phyloP scores from a whole-genome alignment of 2,329 filamentous ascomycete genomes.

The Pseudogymnoascus sp. region DNA sequence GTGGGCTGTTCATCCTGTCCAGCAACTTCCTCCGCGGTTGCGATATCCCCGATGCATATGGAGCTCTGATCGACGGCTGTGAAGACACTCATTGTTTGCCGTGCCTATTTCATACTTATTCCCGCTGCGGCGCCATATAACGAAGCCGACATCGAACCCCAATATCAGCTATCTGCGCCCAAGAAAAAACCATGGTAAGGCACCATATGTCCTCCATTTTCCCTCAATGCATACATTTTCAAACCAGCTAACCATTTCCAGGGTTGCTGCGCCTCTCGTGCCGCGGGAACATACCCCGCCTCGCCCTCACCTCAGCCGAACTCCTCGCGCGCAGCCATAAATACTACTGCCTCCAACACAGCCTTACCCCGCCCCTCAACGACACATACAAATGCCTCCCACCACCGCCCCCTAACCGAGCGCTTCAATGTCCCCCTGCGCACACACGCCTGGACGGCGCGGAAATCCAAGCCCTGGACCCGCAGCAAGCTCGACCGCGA shows the following conservation, averaged over 20 bases:
- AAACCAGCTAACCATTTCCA: not conserved
- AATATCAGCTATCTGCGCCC: not conserved
- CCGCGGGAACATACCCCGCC: not conserved
- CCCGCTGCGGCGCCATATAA: not conserved
- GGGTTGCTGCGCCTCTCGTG: not conserved
- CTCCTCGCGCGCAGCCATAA: not conserved
- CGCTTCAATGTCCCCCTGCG: conserved; percentile 65
- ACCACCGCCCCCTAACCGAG: conserved; percentile 43
- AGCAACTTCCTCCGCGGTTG: not conserved
- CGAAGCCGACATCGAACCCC: not conserved
- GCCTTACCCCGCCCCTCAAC: conserved; percentile 21
- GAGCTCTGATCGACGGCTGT: not conserved
- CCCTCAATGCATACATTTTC: not conserved
- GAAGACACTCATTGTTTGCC: not conserved
- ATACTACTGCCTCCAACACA: conserved; percentile 18
- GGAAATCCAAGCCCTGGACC: conserved; percentile 58
- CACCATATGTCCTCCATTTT: not conserved
- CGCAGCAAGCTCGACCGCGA: conserved; percentile 60
- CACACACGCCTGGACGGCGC: conserved; percentile 56
- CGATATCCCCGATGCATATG: not conserved
- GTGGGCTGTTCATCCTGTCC: not conserved
- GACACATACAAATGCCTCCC: conserved; percentile 14
- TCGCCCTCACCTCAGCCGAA: not conserved
- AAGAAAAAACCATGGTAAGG: not conserved
- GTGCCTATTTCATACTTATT: not conserved